These are phyloP conservation scores for Pseudocercospora macadamiae DNA, from an alignment of 2,329 filamentous ascomycete species.

Conservation along the genomic window DNA sequence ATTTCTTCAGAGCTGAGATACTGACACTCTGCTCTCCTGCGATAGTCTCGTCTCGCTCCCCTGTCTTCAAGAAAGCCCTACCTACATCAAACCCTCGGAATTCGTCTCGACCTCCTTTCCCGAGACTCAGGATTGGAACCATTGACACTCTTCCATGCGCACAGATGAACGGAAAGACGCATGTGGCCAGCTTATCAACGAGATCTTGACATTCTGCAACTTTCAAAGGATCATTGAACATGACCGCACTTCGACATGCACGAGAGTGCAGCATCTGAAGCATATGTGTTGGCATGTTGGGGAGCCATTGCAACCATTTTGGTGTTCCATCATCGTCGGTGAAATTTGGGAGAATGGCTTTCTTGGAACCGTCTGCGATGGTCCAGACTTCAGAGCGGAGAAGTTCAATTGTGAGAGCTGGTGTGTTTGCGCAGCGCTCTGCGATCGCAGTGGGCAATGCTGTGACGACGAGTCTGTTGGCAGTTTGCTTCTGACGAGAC, in stretches of 20 bases:
- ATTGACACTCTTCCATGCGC: slow-evolving; percentile 69
- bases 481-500: background rate
- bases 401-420: slow-evolving; percentile 71
- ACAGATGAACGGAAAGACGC: slow-evolving; percentile 78
- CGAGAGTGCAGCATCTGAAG: slow-evolving; percentile 76
- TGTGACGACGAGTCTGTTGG: slow-evolving; percentile 46
- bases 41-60: background rate
- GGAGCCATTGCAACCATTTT: slow-evolving; percentile 22
- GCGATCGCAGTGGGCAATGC: slow-evolving; percentile 71
- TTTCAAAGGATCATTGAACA: slow-evolving; percentile 77
- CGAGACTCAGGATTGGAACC: slow-evolving; percentile 46
- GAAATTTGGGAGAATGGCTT: slow-evolving; percentile 1
- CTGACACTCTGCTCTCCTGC: background rate
- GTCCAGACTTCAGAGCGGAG: slow-evolving; percentile 76
- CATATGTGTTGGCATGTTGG: slow-evolving; percentile 43
- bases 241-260: slow-evolving; percentile 77
- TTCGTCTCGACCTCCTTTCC: background rate
- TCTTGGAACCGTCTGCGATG: slow-evolving; percentile 50
- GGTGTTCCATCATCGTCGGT: background rate
- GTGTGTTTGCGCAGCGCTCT: slow-evolving; percentile 75
- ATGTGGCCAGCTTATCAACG: slow-evolving; percentile 60
- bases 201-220: slow-evolving; percentile 61
- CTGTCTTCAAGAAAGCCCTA: background rate
- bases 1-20: background rate
- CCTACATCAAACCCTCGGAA: background rate